Conservation (phyloP, 306 rosid genomes). For the Quillaja saponaria region DNA sequence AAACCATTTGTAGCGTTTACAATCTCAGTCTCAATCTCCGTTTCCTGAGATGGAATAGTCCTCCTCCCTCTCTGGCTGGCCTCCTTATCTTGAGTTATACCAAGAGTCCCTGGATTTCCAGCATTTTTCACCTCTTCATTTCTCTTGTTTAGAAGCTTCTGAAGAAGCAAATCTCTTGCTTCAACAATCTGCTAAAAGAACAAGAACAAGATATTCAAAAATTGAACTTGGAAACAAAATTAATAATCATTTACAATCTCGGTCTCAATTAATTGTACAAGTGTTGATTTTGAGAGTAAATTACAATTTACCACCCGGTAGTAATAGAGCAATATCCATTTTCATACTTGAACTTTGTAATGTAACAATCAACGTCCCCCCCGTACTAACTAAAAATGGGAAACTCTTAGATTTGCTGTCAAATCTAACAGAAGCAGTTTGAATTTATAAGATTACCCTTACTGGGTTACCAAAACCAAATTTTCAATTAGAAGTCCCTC, state of each 20-base stretch:
- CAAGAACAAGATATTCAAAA: background rate
- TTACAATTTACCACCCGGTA: no score
- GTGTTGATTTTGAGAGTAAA: no score
- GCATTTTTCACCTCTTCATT: slow-evolving; percentile 36
- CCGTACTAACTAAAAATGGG: background rate
- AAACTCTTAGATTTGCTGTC: no score
- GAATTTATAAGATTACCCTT: no score
- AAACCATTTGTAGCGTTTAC: slow-evolving; percentile 35
- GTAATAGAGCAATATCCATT: no score
- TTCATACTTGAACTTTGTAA: no score
- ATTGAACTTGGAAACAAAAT: no score
- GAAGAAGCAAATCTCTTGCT: slow-evolving; percentile 62
- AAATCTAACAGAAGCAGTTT: no score
- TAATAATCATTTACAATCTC: no score
- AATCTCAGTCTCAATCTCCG: slow-evolving; percentile 34
- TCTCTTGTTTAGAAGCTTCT: slow-evolving; percentile 51
- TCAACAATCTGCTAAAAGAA: slow-evolving; percentile 63
- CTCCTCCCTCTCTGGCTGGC: slow-evolving; percentile 33
- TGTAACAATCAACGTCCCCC: background rate
- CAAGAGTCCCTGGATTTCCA: slow-evolving; percentile 27
- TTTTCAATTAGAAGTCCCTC: no score
- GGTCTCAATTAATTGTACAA: no score
- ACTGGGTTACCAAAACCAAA: no score
- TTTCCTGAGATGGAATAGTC: slow-evolving; percentile 30
- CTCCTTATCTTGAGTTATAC: slow-evolving; percentile 36